A percentile compares a stretch with the other conserved stretches of the same genome.
phyloP scores from a whole-genome alignment of 345 rosid species.

The Microcos paniculata region DNA sequence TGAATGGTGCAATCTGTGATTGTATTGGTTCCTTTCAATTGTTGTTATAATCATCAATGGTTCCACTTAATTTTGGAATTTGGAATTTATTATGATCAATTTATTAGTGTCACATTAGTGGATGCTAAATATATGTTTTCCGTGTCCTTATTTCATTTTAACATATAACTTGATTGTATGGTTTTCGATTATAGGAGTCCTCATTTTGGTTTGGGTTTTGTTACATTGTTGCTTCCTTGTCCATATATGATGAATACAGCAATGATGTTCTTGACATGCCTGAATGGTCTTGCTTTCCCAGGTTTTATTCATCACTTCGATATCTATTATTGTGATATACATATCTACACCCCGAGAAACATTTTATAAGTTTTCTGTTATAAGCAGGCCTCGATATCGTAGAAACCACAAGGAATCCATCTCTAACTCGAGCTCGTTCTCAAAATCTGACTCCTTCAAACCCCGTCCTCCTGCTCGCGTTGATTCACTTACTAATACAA shows the following conservation, averaged over 20 bases:
- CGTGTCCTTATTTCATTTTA: neutral
- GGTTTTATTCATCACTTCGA: slow-evolving; percentile 36
- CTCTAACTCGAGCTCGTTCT: slow-evolving; percentile 27
- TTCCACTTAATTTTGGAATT: neutral
- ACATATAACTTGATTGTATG: slow-evolving; percentile 7
- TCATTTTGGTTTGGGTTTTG: slow-evolving; percentile 89
- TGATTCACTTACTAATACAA: slow-evolving; percentile 46
- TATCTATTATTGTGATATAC: neutral
- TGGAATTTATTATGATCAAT: neutral
- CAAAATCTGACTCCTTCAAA: slow-evolving; percentile 50
- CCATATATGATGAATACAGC: slow-evolving; percentile 92
- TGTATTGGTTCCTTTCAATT: neutral
- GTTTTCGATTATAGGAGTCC: slow-evolving; percentile 60
- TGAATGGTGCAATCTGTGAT: neutral
- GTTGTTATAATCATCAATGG: neutral
- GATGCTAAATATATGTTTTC: neutral
- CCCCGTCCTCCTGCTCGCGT: slow-evolving; percentile 41
- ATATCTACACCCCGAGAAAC: neutral
- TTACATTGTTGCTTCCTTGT: slow-evolving; percentile 70
- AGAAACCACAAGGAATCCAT: slow-evolving; percentile 14
- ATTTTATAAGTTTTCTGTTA: slow-evolving; percentile 2
- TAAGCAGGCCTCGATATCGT: slow-evolving; percentile 59
- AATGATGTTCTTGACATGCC: slow-evolving; percentile 85
- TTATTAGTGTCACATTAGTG: neutral
- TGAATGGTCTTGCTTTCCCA: slow-evolving; percentile 93